A percentile compares a stretch with the other conserved stretches of the same genome.
phyloP scores from a whole-genome alignment of 768 basidiomycete species.

The Leccinum variicolor region DNA sequence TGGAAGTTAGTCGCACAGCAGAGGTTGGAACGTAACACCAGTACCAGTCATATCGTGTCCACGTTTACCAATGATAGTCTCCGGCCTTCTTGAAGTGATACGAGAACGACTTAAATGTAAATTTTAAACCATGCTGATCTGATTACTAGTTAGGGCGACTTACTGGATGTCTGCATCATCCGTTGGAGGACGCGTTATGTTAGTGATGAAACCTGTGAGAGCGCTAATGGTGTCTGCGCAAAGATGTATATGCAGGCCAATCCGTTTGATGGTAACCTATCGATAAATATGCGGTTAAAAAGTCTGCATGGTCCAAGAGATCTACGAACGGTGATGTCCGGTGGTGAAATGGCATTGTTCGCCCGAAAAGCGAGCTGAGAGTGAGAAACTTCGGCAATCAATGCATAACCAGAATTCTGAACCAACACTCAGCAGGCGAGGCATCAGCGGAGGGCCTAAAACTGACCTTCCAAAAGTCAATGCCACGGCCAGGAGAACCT shows the following conservation, averaged over 20 bases:
- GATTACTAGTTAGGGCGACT: constrained; percentile 2
- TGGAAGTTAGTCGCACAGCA: constrained; percentile 1
- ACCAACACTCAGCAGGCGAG: constrained; percentile 1
- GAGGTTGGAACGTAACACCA: not conserved
- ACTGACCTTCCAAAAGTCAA: constrained; percentile 67
- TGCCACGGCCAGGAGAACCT: constrained; percentile 31
- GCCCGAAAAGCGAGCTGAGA: constrained; percentile 42
- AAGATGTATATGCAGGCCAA: constrained; percentile 58
- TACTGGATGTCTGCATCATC: constrained; percentile 27
- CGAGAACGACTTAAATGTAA: constrained; percentile 9
- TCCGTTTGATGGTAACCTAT: constrained; percentile 55
- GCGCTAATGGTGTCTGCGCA: constrained; percentile 75
- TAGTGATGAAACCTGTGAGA: constrained; percentile 52
- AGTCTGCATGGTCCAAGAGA: not conserved
- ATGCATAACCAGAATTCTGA: constrained; percentile 66
- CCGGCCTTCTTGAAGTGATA: constrained; percentile 1
- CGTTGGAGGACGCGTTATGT: constrained; percentile 45
- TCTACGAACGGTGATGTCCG: constrained; percentile 38
- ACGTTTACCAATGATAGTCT: constrained; percentile 3
- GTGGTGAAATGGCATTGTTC: constrained; percentile 25
- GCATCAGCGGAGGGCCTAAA: not conserved
- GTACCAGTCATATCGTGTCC: constrained; percentile 29
- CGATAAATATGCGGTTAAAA: not conserved
- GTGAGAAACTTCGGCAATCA: constrained; percentile 56
- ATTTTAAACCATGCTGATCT: not conserved